Evolutionary conservation across 108 stramenopile genomes (phyloP).

Genomic region (Skeletonema potamos): DNA sequence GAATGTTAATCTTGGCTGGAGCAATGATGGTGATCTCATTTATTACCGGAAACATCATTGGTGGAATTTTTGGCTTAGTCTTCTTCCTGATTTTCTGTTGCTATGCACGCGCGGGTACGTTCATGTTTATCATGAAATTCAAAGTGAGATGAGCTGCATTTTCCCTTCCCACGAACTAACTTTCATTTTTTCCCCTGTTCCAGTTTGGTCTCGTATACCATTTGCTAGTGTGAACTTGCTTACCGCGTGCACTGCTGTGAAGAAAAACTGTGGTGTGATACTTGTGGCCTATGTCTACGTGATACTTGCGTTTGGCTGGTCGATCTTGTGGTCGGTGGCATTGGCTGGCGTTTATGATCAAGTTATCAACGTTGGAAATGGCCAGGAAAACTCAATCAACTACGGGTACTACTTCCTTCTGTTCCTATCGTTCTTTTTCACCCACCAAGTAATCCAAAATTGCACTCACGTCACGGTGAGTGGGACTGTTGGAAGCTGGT

Average conservation of each 20-base stretch:
- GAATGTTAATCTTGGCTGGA: slow-evolving; percentile 53
- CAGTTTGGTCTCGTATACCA: slow-evolving; percentile 66
- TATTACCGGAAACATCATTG: slow-evolving; percentile 42
- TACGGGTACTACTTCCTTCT: slow-evolving; percentile 80
- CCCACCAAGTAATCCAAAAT: slow-evolving; percentile 81
- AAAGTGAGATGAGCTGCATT: background rate
- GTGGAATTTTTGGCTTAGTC: slow-evolving; percentile 61
- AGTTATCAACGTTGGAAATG: slow-evolving; percentile 39
- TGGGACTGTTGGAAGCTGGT: slow-evolving; percentile 91
- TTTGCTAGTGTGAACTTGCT: slow-evolving; percentile 81
- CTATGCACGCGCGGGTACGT: slow-evolving; percentile 55
- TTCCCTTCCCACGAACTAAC: background rate
- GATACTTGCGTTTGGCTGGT: slow-evolving; percentile 63
- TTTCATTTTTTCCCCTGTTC: background rate
- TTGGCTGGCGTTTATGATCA: slow-evolving; percentile 50
- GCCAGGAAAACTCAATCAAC: slow-evolving; percentile 21
- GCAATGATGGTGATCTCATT: slow-evolving; percentile 58
- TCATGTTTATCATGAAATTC: background rate
- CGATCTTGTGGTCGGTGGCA: slow-evolving; percentile 67
- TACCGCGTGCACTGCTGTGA: slow-evolving; percentile 79
- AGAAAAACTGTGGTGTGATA: slow-evolving; percentile 62
- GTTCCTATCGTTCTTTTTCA: slow-evolving; percentile 81
- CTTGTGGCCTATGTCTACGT: slow-evolving; percentile 70
- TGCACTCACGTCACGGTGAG: slow-evolving; percentile 77
- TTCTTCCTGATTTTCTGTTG: slow-evolving; percentile 67